Evolutionary conservation across 2,329 filamentous ascomycete genomes (phyloP).

Genomic region (Shiraia bambusicola): DNA sequence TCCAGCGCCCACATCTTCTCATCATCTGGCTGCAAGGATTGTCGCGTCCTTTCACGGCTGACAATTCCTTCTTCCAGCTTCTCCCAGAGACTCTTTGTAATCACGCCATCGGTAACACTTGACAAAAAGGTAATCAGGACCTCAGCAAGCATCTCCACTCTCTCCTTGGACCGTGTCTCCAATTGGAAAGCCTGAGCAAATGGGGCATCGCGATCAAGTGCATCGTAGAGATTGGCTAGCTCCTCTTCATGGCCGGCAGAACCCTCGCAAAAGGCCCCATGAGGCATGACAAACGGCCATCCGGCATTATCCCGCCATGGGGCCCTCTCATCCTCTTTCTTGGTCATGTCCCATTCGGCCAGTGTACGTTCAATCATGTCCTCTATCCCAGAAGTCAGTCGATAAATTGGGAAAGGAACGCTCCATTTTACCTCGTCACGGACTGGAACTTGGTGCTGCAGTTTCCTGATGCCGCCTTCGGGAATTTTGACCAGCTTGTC

Average conservation of each 20-base stretch:
- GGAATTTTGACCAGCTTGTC: constrained; percentile 85
- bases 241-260: constrained; percentile 45
- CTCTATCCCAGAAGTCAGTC: constrained; percentile 78
- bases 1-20: constrained; percentile 68
- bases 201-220: constrained; percentile 69
- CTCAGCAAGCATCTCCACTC: constrained; percentile 73
- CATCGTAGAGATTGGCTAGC: constrained; percentile 56
- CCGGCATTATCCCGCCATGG: constrained; percentile 58
- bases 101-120: constrained; percentile 75
- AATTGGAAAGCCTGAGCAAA: constrained; percentile 60
- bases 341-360: constrained; percentile 64
- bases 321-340: constrained; percentile 41
- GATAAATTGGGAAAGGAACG: constrained; percentile 85
- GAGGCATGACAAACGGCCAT: constrained; percentile 59
- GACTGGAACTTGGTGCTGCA: constrained; percentile 57
- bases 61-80: constrained; percentile 31
- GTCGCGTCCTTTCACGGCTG: constrained; percentile 47
- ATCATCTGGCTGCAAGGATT: constrained; percentile 52
- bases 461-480: constrained; percentile 72
- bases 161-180: constrained; percentile 64
- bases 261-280: constrained; percentile 46
- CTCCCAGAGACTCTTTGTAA: constrained; percentile 69
- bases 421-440: constrained; percentile 63
- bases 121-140: constrained; percentile 72
- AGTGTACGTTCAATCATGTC: constrained; percentile 59